These are phyloP conservation scores for Carex parvula DNA, from an alignment of 176 grass and related monocot genomes.

Conservation along the genomic window DNA sequence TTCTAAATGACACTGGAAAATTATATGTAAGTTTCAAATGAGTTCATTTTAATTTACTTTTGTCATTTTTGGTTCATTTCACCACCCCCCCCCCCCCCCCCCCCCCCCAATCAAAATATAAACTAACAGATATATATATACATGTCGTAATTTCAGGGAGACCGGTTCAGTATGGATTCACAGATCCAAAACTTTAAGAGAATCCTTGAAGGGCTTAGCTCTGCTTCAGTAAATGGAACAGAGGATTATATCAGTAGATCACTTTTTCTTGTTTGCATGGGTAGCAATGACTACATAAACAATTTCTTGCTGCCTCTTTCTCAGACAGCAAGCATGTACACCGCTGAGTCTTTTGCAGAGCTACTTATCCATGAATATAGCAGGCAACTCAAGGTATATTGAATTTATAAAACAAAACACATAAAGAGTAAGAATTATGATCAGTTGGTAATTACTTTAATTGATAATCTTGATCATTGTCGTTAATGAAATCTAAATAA, in stretches of 20 bases:
- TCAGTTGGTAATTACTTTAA: not conserved
- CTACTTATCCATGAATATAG: slow-evolving; percentile 32
- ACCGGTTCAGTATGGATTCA: slow-evolving; percentile 34
- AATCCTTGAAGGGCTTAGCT: slow-evolving; percentile 7
- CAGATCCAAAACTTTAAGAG: slow-evolving; percentile 31
- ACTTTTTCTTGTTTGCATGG: slow-evolving; percentile 25
- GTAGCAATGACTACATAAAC: slow-evolving; percentile 45
- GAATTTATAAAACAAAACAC: not conserved
- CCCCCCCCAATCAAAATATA: not conserved
- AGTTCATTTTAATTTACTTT: too few relatives aligned
- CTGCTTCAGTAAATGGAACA: slow-evolving; percentile 19
- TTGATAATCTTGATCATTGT: not conserved
- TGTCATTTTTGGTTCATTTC: too few relatives aligned
- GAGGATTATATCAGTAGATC: slow-evolving; percentile 28
- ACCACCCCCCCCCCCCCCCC: too few relatives aligned
- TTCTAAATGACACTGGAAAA: slow-evolving; percentile 35
- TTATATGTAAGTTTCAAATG: slow-evolving; percentile 16
- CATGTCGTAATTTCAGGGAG: slow-evolving; percentile 16
- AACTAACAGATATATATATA: not conserved
- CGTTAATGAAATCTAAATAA: not conserved
- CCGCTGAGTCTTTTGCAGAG: not conserved
- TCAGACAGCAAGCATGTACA: not conserved
- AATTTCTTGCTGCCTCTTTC: slow-evolving; percentile 38
- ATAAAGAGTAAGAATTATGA: not conserved
- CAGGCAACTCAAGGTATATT: slow-evolving; percentile 36